phyloP scores from a whole-genome alignment of 2,329 filamentous ascomycete genomes.

The Dothiorella sarmentorum region DNA sequence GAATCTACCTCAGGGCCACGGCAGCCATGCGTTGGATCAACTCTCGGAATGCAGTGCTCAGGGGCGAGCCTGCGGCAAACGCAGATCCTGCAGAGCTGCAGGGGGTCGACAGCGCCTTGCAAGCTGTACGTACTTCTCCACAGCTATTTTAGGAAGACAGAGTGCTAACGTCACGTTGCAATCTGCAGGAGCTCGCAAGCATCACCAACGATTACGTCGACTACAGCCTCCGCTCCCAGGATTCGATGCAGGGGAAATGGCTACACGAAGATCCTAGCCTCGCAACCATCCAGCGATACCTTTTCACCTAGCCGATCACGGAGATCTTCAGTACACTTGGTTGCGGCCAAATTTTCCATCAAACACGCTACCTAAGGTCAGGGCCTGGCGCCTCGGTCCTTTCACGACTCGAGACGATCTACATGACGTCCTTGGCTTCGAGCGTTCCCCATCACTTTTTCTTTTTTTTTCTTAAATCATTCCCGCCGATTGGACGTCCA shows the following conservation, averaged over 20 bases:
- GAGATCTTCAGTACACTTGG: too few relatives aligned
- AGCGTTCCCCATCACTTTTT: background rate
- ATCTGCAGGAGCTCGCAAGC: constrained; percentile 51
- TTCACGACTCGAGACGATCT: constrained; percentile 6
- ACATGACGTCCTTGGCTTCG: background rate
- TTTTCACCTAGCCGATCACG: background rate
- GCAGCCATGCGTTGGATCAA: constrained; percentile 59
- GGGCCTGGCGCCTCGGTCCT: background rate
- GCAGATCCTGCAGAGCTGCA: constrained; percentile 46
- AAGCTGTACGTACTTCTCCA: constrained; percentile 40
- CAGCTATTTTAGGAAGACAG: background rate
- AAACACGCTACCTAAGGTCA: background rate
- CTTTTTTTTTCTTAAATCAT: background rate
- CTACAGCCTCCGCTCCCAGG: constrained; percentile 53
- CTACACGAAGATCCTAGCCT: constrained; percentile 58
- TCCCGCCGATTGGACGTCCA: constrained; percentile 9
- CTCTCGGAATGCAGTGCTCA: constrained; percentile 49
- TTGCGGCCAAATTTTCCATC: background rate
- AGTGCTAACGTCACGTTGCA: background rate
- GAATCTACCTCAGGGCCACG: constrained; percentile 56
- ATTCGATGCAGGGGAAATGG: constrained; percentile 58
- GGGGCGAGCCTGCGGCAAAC: constrained; percentile 44
- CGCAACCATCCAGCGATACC: constrained; percentile 42
- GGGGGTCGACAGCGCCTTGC: constrained; percentile 46
- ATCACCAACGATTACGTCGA: constrained; percentile 58